Conservation (phyloP, 192 early-diverging fungal genomes). For the Chytriomyces hyalinus region DNA sequence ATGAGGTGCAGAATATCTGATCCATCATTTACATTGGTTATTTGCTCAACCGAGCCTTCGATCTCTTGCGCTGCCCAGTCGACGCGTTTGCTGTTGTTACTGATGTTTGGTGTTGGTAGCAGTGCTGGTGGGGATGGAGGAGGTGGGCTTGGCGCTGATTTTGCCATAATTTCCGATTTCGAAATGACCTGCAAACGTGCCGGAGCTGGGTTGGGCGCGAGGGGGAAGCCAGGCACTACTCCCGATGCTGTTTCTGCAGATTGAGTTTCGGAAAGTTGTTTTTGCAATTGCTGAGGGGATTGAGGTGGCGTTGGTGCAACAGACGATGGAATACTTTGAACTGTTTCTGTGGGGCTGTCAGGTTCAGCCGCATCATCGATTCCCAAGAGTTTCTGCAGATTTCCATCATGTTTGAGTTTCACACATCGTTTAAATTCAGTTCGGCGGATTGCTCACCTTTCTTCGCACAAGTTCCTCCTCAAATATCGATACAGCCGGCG, state of each 20-base stretch:
- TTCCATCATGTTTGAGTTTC: background rate
- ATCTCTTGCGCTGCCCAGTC: background rate
- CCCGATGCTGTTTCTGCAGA: background rate
- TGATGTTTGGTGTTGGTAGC: background rate
- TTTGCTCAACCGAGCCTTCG: background rate
- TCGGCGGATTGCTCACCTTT: constrained; percentile 3
- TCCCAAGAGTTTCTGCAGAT: background rate
- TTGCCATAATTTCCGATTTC: background rate
- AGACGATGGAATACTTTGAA: background rate
- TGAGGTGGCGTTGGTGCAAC: background rate
- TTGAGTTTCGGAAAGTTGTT: background rate
- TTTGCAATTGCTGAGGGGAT: background rate
- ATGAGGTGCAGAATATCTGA: too few relatives aligned
- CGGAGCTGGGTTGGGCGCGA: background rate
- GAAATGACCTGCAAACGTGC: background rate
- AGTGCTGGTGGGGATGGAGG: background rate
- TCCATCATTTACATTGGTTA: too few relatives aligned
- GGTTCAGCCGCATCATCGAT: background rate
- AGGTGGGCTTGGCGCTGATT: background rate
- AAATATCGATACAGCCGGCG: constrained; percentile 43
- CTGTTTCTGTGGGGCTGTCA: background rate
- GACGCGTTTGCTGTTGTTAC: background rate
- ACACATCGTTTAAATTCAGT: background rate
- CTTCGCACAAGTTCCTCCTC: constrained; percentile 32
- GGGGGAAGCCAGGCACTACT: background rate